phyloP scores from a whole-genome alignment of 2,329 filamentous ascomycete species.

The Biscogniauxia sp. region DNA sequence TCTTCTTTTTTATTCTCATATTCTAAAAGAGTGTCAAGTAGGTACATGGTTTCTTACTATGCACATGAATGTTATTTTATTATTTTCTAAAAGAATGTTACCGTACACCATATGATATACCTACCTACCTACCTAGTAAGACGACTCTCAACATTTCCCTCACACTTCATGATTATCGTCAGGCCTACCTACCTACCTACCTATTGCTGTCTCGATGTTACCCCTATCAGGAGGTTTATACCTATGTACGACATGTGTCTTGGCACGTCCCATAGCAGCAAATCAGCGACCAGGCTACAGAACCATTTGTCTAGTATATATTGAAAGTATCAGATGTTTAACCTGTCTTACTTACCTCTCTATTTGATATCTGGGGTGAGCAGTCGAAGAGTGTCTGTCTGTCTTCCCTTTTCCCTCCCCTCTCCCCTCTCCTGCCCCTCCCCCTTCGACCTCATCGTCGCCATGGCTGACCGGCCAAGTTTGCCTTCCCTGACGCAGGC shows the following conservation, averaged over 20 bases:
- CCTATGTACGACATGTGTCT: background rate
- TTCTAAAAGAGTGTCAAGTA: too few species aligned
- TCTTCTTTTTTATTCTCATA: too few species aligned
- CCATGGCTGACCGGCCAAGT: background rate
- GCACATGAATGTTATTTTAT: too few species aligned
- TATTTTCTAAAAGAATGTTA: too few species aligned
- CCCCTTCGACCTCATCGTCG: background rate
- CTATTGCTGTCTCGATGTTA: background rate
- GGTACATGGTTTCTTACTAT: too few species aligned
- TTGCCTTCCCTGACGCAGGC: background rate
- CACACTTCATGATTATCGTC: background rate
- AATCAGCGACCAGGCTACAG: background rate
- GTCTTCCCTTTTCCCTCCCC: too few species aligned
- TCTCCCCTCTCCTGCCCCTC: too few species aligned
- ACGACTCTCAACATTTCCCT: too few species aligned
- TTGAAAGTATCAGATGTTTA: background rate
- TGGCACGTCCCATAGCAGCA: background rate
- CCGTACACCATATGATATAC: too few species aligned
- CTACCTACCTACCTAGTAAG: too few species aligned
- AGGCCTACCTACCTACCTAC: too few species aligned
- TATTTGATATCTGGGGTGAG: background rate
- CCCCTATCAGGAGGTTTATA: background rate
- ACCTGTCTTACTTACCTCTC: background rate
- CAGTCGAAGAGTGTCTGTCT: background rate
- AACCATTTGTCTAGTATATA: background rate